These are phyloP conservation scores for Solanum aculeatissimum DNA, from an alignment of 305 asterid species.

Conservation along the genomic window DNA sequence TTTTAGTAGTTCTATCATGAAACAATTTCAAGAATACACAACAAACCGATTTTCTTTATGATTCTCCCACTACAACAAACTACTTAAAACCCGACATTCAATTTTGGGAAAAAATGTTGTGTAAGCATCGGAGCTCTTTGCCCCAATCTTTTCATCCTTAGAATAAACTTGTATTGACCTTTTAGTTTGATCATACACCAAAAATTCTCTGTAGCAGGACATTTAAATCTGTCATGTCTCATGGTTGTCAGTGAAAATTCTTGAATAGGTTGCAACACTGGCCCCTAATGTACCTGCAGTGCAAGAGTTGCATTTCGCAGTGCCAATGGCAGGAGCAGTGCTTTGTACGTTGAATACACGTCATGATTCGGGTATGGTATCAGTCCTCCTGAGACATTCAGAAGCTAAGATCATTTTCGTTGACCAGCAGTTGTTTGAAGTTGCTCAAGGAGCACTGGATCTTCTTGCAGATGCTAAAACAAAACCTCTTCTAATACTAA, in stretches of 20 bases:
- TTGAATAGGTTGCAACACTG: slow-evolving; percentile 47
- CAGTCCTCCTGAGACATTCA: slow-evolving; percentile 61
- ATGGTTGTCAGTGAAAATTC: neutral
- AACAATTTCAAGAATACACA: too few relatives aligned
- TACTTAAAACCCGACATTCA: neutral
- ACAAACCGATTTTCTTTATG: too few relatives aligned
- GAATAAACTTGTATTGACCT: neutral
- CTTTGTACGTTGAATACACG: slow-evolving; percentile 70
- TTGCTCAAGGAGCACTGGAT: slow-evolving; percentile 42
- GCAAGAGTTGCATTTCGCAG: slow-evolving; percentile 90
- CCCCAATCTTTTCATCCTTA: neutral
- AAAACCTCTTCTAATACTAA: slow-evolving; percentile 30
- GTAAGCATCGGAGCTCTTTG: neutral
- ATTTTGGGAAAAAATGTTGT: neutral
- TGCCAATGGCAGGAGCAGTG: slow-evolving; percentile 88
- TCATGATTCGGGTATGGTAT: slow-evolving; percentile 62
- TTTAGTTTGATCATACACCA: neutral
- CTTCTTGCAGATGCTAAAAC: slow-evolving; percentile 19
- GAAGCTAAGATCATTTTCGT: slow-evolving; percentile 77
- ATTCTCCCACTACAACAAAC: too few relatives aligned
- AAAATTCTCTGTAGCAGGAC: neutral
- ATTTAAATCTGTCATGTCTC: neutral
- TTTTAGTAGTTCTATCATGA: too few relatives aligned
- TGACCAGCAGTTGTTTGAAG: slow-evolving; percentile 41
- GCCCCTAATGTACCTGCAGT: slow-evolving; percentile 82